These are phyloP conservation scores for Nemania sp. DNA, from an alignment of 2,329 filamentous ascomycete species.

Conservation along the genomic window DNA sequence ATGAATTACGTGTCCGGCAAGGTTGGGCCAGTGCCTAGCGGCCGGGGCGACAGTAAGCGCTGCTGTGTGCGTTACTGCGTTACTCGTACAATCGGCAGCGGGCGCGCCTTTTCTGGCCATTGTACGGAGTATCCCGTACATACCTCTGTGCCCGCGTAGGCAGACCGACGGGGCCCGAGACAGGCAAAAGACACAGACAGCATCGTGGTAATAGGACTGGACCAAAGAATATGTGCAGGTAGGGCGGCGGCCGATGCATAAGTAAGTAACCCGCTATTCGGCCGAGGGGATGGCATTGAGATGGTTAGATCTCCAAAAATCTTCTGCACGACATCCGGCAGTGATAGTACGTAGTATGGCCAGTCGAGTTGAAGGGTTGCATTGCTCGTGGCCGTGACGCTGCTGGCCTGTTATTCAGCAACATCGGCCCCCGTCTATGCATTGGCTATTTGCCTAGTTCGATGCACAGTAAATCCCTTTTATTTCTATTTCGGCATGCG, in stretches of 20 bases:
- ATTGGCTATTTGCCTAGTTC: too few relatives aligned
- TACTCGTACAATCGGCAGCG: too few relatives aligned
- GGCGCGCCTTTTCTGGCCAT: not conserved
- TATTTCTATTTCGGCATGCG: constrained; percentile 16
- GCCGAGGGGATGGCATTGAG: not conserved
- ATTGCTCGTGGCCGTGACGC: constrained; percentile 13
- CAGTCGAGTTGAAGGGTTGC: constrained; percentile 8
- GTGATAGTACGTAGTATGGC: not conserved
- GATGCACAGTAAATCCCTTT: constrained; percentile 19
- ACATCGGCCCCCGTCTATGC: constrained; percentile 5
- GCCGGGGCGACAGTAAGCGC: constrained; percentile 17
- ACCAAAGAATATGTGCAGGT: constrained; percentile 7
- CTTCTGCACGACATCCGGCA: constrained; percentile 23
- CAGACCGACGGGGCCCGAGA: constrained; percentile 13
- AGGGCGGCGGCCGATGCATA: constrained; percentile 19
- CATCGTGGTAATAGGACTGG: not conserved
- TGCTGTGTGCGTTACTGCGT: too few relatives aligned
- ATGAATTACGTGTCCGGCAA: constrained; percentile 8
- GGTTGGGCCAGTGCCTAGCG: not conserved
- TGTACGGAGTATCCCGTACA: too few relatives aligned
- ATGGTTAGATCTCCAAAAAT: constrained; percentile 14
- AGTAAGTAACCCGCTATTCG: constrained; percentile 6
- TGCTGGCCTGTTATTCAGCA: constrained; percentile 6
- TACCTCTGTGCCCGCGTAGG: constrained; percentile 3
- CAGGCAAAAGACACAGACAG: too few relatives aligned